Percentiles rank a stretch among this genome's conserved stretches.
These are phyloP conservation scores for Paramecium bursaria DNA, from an alignment of 73 alveolate species.

Conservation along the genomic window DNA sequence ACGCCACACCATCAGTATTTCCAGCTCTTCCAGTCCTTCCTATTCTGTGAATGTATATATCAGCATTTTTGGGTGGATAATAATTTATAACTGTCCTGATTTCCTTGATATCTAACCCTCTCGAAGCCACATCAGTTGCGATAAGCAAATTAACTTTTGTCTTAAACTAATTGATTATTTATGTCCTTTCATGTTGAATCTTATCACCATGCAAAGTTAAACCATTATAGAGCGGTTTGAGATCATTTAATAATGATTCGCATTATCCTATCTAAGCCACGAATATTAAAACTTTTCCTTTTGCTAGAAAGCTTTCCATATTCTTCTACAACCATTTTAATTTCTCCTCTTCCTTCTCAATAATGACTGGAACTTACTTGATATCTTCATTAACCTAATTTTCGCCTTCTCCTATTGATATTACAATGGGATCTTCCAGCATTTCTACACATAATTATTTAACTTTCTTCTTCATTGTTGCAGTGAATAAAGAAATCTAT, in stretches of 20 bases:
- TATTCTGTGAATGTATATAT: constrained; percentile 96
- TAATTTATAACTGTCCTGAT: constrained; percentile 95
- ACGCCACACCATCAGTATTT: constrained; percentile 79
- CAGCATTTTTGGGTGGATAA: constrained; percentile 97
- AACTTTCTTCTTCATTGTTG: constrained; percentile 71
- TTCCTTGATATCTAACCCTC: constrained; percentile 99
- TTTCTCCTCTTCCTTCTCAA: constrained; percentile 56
- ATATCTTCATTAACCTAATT: constrained; percentile 69
- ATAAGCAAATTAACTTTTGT: constrained; percentile 90
- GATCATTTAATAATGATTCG: constrained; percentile 75
- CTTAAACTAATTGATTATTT: constrained; percentile 93
- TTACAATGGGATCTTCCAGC: constrained; percentile 66
- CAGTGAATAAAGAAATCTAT: constrained; percentile 70
- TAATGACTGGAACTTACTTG: constrained; percentile 61
- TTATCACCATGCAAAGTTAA: constrained; percentile 89
- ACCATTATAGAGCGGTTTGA: constrained; percentile 72
- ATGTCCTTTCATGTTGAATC: constrained; percentile 84
- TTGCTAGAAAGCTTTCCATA: constrained; percentile 52
- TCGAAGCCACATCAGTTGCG: constrained; percentile 99
- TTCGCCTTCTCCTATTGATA: constrained; percentile 70
- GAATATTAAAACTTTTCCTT: constrained; percentile 85
- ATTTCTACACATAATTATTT: constrained; percentile 65
- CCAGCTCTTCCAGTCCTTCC: constrained; percentile 99
- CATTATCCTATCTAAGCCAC: constrained; percentile 79
- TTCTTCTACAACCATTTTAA: constrained; percentile 64